These are phyloP conservation scores for Colletotrichum magnum DNA, from an alignment of 2,329 filamentous ascomycete species.

Conservation along the genomic window DNA sequence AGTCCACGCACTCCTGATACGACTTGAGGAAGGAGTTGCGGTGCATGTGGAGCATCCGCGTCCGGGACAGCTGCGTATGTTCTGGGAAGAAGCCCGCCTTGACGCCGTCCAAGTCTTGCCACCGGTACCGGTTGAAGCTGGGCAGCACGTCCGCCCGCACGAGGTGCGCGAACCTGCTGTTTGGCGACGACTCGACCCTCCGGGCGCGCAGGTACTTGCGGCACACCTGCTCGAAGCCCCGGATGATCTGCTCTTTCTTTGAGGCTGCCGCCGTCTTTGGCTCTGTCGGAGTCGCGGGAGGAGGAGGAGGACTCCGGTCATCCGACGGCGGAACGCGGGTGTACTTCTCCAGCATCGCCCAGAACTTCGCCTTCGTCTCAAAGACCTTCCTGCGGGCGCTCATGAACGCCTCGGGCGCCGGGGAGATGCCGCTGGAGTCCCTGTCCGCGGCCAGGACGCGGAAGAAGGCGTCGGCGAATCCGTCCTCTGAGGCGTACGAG, in stretches of 20 bases:
- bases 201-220: neutral
- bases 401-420: neutral
- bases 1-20: neutral
- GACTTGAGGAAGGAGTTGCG: neutral
- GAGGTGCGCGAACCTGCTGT: constrained; percentile 8
- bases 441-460: neutral
- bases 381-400: neutral
- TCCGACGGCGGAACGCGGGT: too few species aligned
- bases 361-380: neutral
- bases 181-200: neutral
- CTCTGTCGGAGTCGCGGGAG: too few species aligned
- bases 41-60: neutral
- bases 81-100: neutral
- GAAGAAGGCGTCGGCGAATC: neutral
- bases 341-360: neutral
- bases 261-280: too few species aligned
- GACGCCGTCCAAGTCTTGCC: neutral
- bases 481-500: neutral
- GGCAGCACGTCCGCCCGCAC: neutral
- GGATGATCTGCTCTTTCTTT: neutral
- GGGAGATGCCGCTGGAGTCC: neutral
- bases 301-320: too few species aligned
- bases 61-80: neutral
- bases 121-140: neutral
- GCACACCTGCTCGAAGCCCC: neutral